phyloP scores from a whole-genome alignment of 805 yeast genomes.

The Spathaspora gorwiae region DNA sequence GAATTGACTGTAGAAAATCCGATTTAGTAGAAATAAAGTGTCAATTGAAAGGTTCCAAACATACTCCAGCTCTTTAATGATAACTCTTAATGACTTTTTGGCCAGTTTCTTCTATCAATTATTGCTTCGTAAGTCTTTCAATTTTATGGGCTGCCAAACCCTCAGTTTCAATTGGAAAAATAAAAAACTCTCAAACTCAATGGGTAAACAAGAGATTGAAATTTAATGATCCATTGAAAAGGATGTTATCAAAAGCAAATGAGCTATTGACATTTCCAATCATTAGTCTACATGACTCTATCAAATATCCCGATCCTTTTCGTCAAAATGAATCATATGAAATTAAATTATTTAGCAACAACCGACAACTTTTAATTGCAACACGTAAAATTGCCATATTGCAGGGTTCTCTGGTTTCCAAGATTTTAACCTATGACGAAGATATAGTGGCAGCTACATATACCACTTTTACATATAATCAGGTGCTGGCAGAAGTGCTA shows the following conservation, averaged over 20 bases:
- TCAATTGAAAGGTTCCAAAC: no score
- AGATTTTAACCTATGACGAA: constrained; percentile 47
- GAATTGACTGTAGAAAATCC: neutral
- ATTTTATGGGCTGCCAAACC: no score
- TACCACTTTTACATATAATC: constrained; percentile 38
- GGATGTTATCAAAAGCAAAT: constrained; percentile 1
- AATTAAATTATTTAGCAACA: constrained; percentile 19
- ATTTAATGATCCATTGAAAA: no score
- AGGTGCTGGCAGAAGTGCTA: constrained; percentile 22
- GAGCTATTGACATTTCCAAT: constrained; percentile 24
- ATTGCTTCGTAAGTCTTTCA: no score
- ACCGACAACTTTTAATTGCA: constrained; percentile 32
- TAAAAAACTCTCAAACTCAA: no score
- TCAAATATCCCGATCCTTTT: constrained; percentile 14
- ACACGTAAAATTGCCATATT: constrained; percentile 44
- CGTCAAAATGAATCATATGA: constrained; percentile 12
- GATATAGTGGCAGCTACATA: constrained; percentile 59
- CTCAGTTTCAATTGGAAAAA: no score
- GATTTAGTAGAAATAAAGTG: no score
- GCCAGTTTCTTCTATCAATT: no score
- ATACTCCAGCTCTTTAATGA: no score
- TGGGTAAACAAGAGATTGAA: no score
- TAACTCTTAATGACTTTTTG: no score
- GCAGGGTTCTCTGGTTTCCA: constrained; percentile 42
- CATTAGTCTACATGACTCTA: constrained; percentile 24